Evolutionary conservation across 768 basidiomycete species (phyloP), one percentile per base, ranked within the genome.

Genomic region (Xerocomus brunneocitrinus): DNA sequence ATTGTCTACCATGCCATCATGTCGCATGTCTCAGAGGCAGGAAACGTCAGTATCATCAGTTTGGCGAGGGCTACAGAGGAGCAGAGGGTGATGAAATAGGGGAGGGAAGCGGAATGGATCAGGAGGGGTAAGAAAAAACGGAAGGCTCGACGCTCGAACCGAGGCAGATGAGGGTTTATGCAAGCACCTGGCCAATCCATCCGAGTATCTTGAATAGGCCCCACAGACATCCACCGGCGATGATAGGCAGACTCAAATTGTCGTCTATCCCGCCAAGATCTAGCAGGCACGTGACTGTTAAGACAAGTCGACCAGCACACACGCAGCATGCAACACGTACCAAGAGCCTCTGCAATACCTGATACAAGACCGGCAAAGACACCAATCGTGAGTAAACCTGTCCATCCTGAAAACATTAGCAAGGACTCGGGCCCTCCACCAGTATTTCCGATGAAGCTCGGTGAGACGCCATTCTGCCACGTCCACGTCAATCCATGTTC

Each of bases 211-310:
- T 76, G 71, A 77, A 76, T 24, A 81, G 74, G 3, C 74, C 75
- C 81, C 81, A 85, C 30, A 85, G 66, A 58, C 81, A 77, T 2
- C 82, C 88, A 3, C 93, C 93, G 6, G 91, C 85, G 51, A 95
- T 81, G 64, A 95, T 84, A 4, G 94, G 94, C 25, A 97, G 71
- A 8, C 91, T 95, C 25, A 97, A 68, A 66, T 97, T 95, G 65
- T 97, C 94, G 62, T 97, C 94, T 36, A 92, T 66, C 0, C 79
- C 80, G 16, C 91, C 91, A 3, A 95, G 75, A 67, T 95, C 91
- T 95, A 65, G 39, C 12, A 30, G 0, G 30, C 43, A 36, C 47
- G 46, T 36, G 41, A 48, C 7, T 25, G 28, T 19, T 8, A 3
- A 0, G n/a, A 61, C 34, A 61, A 48, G 45, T 28, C 4, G 13